Conservation (phyloP, 345 rosid genomes). For the Salix exigua region DNA sequence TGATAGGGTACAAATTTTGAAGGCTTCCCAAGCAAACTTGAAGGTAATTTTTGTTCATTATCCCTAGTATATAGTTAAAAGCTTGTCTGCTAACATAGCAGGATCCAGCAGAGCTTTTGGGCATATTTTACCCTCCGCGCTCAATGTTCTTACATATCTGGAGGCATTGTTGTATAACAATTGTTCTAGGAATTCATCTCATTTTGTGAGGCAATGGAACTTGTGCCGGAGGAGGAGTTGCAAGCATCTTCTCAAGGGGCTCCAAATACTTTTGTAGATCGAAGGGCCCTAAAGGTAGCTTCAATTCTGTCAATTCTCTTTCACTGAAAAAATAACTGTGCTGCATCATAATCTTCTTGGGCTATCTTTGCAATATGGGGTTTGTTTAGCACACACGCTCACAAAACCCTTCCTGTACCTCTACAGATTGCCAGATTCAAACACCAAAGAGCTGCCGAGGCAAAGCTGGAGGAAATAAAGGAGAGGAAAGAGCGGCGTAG, state of each 20-base stretch:
- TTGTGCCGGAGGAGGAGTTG: slow-evolving; percentile 67
- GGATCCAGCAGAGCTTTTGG: neutral
- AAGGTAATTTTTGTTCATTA: slow-evolving; percentile 43
- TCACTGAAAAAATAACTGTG: neutral
- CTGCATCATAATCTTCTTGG: neutral
- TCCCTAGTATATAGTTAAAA: neutral
- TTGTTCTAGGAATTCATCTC: slow-evolving; percentile 68
- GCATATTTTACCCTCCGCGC: neutral
- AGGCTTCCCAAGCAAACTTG: slow-evolving; percentile 55
- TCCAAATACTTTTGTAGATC: slow-evolving; percentile 55
- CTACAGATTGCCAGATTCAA: slow-evolving; percentile 78
- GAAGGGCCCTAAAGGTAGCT: slow-evolving; percentile 78
- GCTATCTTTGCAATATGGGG: neutral
- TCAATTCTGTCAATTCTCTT: neutral
- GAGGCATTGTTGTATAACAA: neutral
- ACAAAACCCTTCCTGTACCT: neutral
- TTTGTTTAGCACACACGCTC: neutral
- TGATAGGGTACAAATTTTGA: slow-evolving; percentile 61
- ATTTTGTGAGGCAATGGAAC: slow-evolving; percentile 87
- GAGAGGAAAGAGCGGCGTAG: slow-evolving; percentile 84
- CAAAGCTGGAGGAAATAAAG: slow-evolving; percentile 77
- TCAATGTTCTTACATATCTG: neutral
- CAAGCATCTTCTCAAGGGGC: slow-evolving; percentile 45
- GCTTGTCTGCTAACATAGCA: neutral
- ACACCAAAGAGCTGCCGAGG: slow-evolving; percentile 76